A percentile compares a stretch with the other conserved stretches of the same genome.
phyloP scores from a whole-genome alignment of 169 alveolate species.

The Babesia sp. region DNA sequence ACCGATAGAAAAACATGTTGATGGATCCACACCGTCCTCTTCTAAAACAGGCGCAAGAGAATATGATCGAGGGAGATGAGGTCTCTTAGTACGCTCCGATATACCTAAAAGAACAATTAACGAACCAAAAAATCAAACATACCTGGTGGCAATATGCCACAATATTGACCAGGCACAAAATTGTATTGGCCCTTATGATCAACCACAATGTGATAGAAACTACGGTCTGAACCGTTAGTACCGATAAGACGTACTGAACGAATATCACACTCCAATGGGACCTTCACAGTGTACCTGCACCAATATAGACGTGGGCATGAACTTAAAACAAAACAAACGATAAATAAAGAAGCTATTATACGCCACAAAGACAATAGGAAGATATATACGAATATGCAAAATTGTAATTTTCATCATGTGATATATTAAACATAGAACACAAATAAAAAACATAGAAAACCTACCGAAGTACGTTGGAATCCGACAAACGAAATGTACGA shows the following conservation, averaged over 20 bases:
- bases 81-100: slow-evolving; percentile 30
- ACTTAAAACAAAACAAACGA: too few species aligned
- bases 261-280: slow-evolving; percentile 69
- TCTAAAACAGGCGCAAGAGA: slow-evolving; percentile 52
- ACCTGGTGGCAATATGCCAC: slow-evolving; percentile 76
- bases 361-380: too few species aligned
- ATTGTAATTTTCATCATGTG: too few species aligned
- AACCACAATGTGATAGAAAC: slow-evolving; percentile 68
- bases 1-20: slow-evolving; percentile 26
- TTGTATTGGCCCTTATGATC: slow-evolving; percentile 55
- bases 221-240: slow-evolving; percentile 49
- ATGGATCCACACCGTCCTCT: slow-evolving; percentile 25
- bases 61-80: slow-evolving; percentile 50
- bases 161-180: slow-evolving; percentile 71
- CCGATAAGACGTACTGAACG: slow-evolving; percentile 52
- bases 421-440: too few species aligned
- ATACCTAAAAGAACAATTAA: slow-evolving; percentile 15
- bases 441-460: background rate
- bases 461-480: background rate
- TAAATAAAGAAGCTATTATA: too few species aligned
- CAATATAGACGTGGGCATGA: too few species aligned
- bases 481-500: background rate
- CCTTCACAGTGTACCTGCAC: slow-evolving; percentile 59
- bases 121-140: background rate
- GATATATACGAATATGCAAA: too few species aligned